phyloP scores from a whole-genome alignment of 176 grass and related monocot genomes.

The Cenchrus americanus region DNA sequence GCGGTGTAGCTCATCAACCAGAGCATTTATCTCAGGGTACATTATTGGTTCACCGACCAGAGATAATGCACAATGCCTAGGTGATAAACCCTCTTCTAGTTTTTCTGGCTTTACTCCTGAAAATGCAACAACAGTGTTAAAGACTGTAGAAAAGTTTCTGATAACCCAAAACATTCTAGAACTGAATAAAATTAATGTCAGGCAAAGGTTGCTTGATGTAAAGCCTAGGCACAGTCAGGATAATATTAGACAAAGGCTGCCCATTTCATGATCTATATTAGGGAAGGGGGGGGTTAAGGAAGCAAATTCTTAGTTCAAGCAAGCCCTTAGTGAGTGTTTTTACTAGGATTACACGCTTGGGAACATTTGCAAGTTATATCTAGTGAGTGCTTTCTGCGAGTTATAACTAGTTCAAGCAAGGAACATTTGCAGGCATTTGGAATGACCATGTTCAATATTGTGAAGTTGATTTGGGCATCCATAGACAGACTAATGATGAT shows the following conservation, averaged over 20 bases:
- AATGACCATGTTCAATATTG: background rate
- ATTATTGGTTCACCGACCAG: slow-evolving; percentile 99
- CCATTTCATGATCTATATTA: background rate
- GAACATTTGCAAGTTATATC: background rate
- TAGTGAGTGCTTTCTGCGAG: background rate
- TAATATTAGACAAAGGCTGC: background rate
- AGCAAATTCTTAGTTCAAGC: background rate
- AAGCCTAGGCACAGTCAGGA: background rate
- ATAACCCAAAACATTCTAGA: background rate
- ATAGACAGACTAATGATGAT: background rate
- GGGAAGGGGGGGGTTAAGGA: background rate
- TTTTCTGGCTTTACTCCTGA: slow-evolving; percentile 82
- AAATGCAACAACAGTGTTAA: slow-evolving; percentile 29
- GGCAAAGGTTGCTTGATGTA: slow-evolving; percentile 11
- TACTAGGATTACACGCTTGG: background rate
- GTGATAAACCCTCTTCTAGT: slow-evolving; percentile 79
- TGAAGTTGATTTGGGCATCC: background rate
- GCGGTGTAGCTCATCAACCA: slow-evolving; percentile 82
- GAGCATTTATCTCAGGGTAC: slow-evolving; percentile 96
- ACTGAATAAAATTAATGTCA: slow-evolving; percentile 1
- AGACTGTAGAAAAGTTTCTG: background rate
- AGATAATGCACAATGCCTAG: slow-evolving; percentile 93
- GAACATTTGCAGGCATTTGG: slow-evolving; percentile 17
- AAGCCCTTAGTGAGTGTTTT: background rate
- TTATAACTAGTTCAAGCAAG: slow-evolving; percentile 4